Conservation (phyloP, 495 filamentous ascomycete genomes). For the Tuber magnatum region DNA sequence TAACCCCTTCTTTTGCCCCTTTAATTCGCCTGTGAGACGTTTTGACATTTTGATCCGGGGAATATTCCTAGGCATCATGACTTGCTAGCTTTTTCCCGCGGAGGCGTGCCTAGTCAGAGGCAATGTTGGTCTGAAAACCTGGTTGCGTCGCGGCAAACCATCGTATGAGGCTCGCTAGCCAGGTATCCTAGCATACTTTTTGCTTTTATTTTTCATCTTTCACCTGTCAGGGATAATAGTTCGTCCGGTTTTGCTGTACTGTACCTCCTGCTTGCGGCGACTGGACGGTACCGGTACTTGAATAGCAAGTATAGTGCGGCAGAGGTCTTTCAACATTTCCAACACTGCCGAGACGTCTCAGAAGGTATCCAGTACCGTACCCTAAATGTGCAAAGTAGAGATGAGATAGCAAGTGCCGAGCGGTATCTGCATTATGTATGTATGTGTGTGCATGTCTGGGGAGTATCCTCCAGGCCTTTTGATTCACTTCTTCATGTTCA, state of each 20-base stretch:
- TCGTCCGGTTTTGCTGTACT: neutral
- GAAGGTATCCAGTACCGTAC: neutral
- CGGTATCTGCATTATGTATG: neutral
- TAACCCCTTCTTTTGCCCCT: neutral
- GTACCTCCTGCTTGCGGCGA: neutral
- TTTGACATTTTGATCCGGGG: neutral
- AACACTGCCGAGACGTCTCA: neutral
- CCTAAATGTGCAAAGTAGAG: neutral
- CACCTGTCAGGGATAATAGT: neutral
- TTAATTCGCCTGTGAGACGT: neutral
- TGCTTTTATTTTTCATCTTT: neutral
- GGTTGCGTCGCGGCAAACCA: neutral
- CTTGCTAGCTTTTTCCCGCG: neutral
- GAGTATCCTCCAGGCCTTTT: neutral
- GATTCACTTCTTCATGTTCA: neutral
- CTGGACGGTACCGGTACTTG: neutral
- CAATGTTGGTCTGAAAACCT: neutral
- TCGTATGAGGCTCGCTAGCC: neutral
- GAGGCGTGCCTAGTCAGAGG: neutral
- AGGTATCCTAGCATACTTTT: neutral
- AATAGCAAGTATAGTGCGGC: neutral
- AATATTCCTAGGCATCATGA: neutral
- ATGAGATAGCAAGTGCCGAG: neutral
- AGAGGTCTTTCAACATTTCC: neutral
- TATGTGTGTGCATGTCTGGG: neutral